These are phyloP conservation scores for Botryosphaeria agaves DNA, from an alignment of 2,329 filamentous ascomycete genomes.

Conservation along the genomic window DNA sequence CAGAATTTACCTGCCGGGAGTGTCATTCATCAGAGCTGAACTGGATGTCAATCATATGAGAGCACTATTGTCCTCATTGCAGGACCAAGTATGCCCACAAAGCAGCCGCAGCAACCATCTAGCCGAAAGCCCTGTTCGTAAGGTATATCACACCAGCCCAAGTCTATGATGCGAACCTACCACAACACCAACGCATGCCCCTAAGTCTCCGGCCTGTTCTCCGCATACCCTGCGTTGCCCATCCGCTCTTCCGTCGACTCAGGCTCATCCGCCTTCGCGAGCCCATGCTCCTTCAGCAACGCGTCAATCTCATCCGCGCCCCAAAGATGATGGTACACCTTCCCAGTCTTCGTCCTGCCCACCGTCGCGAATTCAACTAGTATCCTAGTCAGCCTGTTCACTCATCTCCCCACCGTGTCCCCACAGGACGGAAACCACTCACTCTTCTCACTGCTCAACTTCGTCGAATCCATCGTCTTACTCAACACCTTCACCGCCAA, in stretches of 20 bases:
- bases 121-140: too few species aligned
- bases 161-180: background rate
- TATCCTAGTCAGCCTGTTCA: too few species aligned
- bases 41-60: too few species aligned
- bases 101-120: too few species aligned
- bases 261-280: slow-evolving; percentile 69
- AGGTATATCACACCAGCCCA: too few species aligned
- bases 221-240: slow-evolving; percentile 7
- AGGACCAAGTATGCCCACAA: too few species aligned
- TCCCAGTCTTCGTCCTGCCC: slow-evolving; percentile 83
- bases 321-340: slow-evolving; percentile 98
- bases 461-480: slow-evolving; percentile 99
- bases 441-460: slow-evolving; percentile 99
- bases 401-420: too few species aligned
- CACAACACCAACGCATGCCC: background rate
- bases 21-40: too few species aligned
- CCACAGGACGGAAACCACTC: too few species aligned
- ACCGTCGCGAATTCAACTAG: slow-evolving; percentile 96
- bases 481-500: slow-evolving; percentile 97
- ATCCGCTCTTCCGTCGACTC: slow-evolving; percentile 5
- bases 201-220: slow-evolving; percentile 7
- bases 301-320: slow-evolving; percentile 90
- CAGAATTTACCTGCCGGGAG: too few species aligned
- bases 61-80: too few species aligned
- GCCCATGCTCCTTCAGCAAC: slow-evolving; percentile 83